A percentile compares a stretch with the other conserved stretches of the same genome.
phyloP scores from a whole-genome alignment of 305 asterid species.

The Fraxinus sp. region DNA sequence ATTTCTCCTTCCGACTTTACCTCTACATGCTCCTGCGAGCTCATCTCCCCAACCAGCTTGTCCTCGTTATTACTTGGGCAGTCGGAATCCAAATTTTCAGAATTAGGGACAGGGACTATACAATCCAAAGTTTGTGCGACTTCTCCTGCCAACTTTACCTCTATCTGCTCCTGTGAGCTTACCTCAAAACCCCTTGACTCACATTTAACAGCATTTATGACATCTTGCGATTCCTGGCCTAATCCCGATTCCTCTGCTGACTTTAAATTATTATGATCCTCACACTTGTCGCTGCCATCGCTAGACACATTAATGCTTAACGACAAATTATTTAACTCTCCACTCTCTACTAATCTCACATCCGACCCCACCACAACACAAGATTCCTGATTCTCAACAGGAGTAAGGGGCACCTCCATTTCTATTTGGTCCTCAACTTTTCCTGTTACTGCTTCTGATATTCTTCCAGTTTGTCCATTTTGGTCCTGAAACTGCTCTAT shows the following conservation, averaged over 20 bases:
- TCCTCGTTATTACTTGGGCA: neutral
- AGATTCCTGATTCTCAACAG: slow-evolving; percentile 33
- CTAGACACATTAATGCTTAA: slow-evolving; percentile 3
- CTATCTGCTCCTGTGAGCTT: slow-evolving; percentile 10
- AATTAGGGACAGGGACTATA: neutral
- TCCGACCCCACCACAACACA: slow-evolving; percentile 26
- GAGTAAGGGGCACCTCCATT: slow-evolving; percentile 7
- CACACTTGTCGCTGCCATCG: slow-evolving; percentile 22
- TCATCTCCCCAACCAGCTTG: slow-evolving; percentile 20
- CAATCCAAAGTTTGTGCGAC: slow-evolving; percentile 20
- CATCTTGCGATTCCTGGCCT: slow-evolving; percentile 28
- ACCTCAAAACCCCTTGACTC: slow-evolving; percentile 7
- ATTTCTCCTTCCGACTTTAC: slow-evolving; percentile 10
- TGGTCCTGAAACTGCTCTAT: slow-evolving; percentile 9
- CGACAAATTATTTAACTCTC: slow-evolving; percentile 15
- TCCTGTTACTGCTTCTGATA: slow-evolving; percentile 24
- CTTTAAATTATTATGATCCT: slow-evolving; percentile 21
- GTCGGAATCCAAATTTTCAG: neutral
- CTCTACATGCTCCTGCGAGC: slow-evolving; percentile 24
- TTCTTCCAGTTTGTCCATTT: slow-evolving; percentile 20
- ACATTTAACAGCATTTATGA: slow-evolving; percentile 27
- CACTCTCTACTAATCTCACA: slow-evolving; percentile 28
- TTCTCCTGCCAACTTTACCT: neutral
- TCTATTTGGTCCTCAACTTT: slow-evolving; percentile 23
- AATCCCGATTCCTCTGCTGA: slow-evolving; percentile 24